These are phyloP conservation scores for Cordyceps farinosa DNA, from an alignment of 2,329 filamentous ascomycete species.

Conservation along the genomic window DNA sequence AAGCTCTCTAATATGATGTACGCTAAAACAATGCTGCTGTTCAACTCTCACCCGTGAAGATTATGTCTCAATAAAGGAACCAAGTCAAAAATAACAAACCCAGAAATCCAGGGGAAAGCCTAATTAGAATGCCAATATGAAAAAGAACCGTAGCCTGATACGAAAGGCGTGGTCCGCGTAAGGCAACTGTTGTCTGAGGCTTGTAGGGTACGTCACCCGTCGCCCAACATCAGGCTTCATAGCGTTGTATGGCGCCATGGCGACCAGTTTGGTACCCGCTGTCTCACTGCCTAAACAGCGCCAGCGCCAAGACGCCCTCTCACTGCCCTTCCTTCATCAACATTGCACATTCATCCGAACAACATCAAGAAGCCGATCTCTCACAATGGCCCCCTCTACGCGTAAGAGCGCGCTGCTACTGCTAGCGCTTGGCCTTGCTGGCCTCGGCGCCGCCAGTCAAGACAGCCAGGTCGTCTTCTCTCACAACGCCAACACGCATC, in stretches of 20 bases:
- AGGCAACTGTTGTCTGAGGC: not conserved
- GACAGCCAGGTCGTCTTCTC: constrained; percentile 21
- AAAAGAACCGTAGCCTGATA: not conserved
- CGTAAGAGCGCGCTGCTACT: constrained; percentile 7
- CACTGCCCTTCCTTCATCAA: not conserved
- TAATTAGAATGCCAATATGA: no score
- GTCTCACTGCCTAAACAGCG: not conserved
- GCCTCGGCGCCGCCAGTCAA: constrained; percentile 15
- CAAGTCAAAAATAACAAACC: no score
- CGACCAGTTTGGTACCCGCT: not conserved
- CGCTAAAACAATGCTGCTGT: not conserved
- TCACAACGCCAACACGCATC: constrained; percentile 7
- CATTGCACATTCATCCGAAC: not conserved
- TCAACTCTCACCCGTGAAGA: no score
- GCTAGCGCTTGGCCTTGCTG: constrained; percentile 1
- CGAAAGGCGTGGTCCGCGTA: not conserved
- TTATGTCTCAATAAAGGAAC: no score
- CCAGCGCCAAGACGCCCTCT: not conserved
- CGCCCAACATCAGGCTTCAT: not conserved
- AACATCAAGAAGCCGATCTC: not conserved
- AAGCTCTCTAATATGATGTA: not conserved
- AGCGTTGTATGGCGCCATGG: constrained; percentile 6
- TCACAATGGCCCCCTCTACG: not conserved
- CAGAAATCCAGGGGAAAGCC: no score
- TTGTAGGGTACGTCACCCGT: constrained; percentile 7